Base-by-base conservation (phyloP, 2,329 filamentous ascomycete genomes). In the Setomelanomma holmii region DNA sequence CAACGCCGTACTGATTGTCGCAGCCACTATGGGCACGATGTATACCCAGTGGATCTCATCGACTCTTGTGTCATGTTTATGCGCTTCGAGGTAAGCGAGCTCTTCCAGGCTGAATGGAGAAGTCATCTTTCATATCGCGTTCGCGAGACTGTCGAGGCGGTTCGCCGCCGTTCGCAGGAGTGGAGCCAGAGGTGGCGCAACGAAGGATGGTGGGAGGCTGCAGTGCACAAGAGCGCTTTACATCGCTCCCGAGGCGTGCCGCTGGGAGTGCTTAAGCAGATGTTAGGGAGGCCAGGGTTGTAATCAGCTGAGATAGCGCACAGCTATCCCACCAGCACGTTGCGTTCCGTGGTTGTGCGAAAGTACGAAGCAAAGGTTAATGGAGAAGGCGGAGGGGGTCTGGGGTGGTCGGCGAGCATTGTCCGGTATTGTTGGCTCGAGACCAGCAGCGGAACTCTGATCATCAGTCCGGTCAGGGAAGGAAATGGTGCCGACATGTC, bases 31-130 rank as follows among this genome's bases (percentile, higher is more conserved):
- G 20, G 69, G 68, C 16, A 71, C 60, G 24, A 60, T 65, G 46
- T 71, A 72, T 6, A 69, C 63, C 66, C 68, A 69, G 44, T 61
- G 55, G n/a, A 72, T 69, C 36, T 70, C 63, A 3, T 54, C 19
- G 16, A 71, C 64, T 49, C 69, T 60, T 4, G 65, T 64, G 34
- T 69, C 69, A 43, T 64, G 33, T 38, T 52, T 58, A 49, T 71
- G 67, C 42, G 65, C 67, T 49, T 65, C 55, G 22, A 69, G 47
- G 44, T 68, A 69, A 34, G 63, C 67, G 51, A 69, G 43, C 47
- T 71, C 48, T 40, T 61, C 64, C 41, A 66, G 66, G 16, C 66
- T 63, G 43, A 71, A 71, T 7, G 62, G 61, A 42, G 65, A 66
- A 46, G 48, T 49, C 60, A 63, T 63, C 19, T 51, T 36, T 53